Evolutionary conservation across 306 rosid species (phyloP).

Genomic region (Sindora glabra): DNA sequence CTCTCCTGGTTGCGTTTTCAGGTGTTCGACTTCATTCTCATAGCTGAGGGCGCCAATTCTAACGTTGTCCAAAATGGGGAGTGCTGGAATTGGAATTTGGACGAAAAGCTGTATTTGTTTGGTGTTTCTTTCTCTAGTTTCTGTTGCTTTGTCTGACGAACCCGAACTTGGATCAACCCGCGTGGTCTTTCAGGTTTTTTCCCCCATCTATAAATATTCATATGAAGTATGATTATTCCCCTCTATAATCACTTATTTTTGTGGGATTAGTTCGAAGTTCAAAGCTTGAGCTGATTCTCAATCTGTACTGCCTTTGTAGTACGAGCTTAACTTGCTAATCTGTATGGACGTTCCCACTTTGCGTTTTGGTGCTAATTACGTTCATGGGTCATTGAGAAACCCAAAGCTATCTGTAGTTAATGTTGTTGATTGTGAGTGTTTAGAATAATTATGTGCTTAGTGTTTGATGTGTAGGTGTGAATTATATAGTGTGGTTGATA

Average conservation of each 20-base stretch:
- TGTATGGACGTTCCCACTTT: neutral
- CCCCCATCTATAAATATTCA: neutral
- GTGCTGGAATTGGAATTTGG: constrained; percentile 7
- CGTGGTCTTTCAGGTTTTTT: constrained; percentile 74
- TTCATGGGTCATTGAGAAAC: neutral
- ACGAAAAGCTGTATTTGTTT: constrained; percentile 20
- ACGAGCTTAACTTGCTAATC: neutral
- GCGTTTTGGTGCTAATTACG: neutral
- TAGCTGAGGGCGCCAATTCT: constrained; percentile 12
- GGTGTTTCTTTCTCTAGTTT: constrained; percentile 8
- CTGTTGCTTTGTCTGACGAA: constrained; percentile 26
- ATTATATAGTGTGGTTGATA: too few species aligned
- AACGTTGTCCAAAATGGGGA: constrained; percentile 30
- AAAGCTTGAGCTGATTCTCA: neutral
- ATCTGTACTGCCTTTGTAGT: neutral
- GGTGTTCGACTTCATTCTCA: constrained; percentile 15
- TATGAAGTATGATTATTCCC: neutral
- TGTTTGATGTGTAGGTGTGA: neutral
- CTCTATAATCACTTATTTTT: neutral
- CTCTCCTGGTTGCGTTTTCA: neutral
- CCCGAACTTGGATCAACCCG: constrained; percentile 66
- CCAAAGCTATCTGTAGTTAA: neutral
- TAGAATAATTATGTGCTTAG: neutral
- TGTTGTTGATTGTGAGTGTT: neutral
- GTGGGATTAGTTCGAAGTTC: neutral